A percentile compares a stretch with the other conserved stretches of the same genome.
These are phyloP conservation scores for Tetrapisispora iriomotensis DNA, from an alignment of 805 yeast genomes.

Conservation along the genomic window DNA sequence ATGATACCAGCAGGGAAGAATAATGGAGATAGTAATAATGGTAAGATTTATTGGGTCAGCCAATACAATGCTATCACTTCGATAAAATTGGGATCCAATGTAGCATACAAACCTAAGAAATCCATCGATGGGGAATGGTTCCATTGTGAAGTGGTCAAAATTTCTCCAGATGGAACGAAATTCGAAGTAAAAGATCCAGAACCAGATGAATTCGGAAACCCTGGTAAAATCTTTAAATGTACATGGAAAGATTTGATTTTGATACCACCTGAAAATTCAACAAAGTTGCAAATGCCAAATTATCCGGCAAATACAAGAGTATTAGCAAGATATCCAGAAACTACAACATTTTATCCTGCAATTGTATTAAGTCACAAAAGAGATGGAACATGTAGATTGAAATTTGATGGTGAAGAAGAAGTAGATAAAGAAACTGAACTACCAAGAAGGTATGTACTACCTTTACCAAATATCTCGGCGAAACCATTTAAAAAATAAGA, in stretches of 20 bases:
- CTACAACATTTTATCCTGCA: conserved; percentile 94
- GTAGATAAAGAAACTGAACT: conserved; percentile 93
- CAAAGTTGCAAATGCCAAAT: conserved; percentile 25
- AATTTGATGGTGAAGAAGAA: conserved; percentile 96
- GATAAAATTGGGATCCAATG: conserved; percentile 61
- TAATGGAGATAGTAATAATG: conserved; percentile 22
- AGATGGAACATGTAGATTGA: conserved; percentile 67
- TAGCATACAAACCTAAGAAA: conserved; percentile 71
- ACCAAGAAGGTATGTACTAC: conserved; percentile 71
- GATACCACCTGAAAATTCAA: conserved; percentile 48
- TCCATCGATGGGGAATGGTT: conserved; percentile 81
- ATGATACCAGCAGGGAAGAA: conserved; percentile 10
- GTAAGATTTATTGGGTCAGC: conserved; percentile 41
- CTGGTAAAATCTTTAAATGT: conserved; percentile 79
- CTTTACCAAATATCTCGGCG: conserved; percentile 41
- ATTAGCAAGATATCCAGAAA: conserved; percentile 91
- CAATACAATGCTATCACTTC: conserved; percentile 52
- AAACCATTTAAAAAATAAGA: conserved; percentile 15
- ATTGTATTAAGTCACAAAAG: conserved; percentile 69
- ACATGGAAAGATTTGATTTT: conserved; percentile 68
- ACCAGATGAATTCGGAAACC: conserved; percentile 86
- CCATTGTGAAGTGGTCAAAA: conserved; percentile 78
- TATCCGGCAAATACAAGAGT: conserved; percentile 76
- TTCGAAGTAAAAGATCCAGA: conserved; percentile 97
- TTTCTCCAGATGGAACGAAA: conserved; percentile 60